Evolutionary conservation across 768 basidiomycete species (phyloP).

Genomic region (Auriscalpium microsporum): DNA sequence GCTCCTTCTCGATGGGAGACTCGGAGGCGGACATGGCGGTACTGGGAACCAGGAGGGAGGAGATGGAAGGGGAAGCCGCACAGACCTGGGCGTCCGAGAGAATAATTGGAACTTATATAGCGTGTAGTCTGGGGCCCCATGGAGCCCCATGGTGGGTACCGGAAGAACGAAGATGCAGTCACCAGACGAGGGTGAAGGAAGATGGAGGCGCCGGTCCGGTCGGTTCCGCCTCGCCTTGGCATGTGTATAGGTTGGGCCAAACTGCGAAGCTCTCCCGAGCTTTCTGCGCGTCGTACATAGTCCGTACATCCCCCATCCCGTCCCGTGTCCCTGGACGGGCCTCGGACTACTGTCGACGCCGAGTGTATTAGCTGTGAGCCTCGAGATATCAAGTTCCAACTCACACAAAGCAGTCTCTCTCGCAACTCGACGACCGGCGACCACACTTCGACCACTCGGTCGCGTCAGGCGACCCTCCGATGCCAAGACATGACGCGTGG

Average conservation of each 20-base stretch:
- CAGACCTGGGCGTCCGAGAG: neutral
- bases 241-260: neutral
- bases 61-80: neutral
- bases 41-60: neutral
- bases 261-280: neutral
- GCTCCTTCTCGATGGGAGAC: neutral
- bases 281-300: neutral
- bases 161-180: neutral
- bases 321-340: neutral
- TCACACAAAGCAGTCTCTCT: too few species aligned
- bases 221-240: neutral
- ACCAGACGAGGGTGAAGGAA: neutral
- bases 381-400: too few species aligned
- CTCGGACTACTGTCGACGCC: too few species aligned
- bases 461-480: too few species aligned
- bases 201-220: too few species aligned
- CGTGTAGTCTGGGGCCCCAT: neutral
- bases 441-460: too few species aligned
- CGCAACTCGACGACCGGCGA: too few species aligned
- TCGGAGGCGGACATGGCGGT: neutral
- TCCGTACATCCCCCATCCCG: neutral
- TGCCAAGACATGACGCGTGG: too few species aligned
- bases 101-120: neutral
- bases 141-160: too few species aligned
- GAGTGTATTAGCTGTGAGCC: too few species aligned